These are phyloP conservation scores for Phytophthora cryptogea DNA, from an alignment of 352 stramenopile genomes.

Conservation along the genomic window DNA sequence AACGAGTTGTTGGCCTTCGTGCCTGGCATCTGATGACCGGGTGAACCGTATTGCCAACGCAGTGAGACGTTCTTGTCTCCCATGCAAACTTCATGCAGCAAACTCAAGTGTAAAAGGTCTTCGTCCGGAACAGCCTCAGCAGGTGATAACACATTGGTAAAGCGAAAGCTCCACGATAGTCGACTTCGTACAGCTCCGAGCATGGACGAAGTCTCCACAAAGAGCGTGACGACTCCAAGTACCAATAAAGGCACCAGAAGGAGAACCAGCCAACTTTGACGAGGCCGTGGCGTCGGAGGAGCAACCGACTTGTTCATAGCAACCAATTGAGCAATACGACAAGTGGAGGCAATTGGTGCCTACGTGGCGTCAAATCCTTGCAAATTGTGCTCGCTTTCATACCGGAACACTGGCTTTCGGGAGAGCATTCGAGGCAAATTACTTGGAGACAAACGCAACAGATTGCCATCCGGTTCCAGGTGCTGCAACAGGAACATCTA, in stretches of 20 bases:
- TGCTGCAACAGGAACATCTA: conserved; percentile 1
- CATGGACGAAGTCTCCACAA: conserved; percentile 28
- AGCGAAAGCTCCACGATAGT: conserved; percentile 22
- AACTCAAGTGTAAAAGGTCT: conserved; percentile 38
- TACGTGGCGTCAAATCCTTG: conserved; percentile 23
- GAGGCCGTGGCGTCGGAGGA: conserved; percentile 1
- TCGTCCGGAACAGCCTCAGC: conserved; percentile 25
- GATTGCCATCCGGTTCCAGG: background rate
- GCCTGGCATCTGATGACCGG: conserved; percentile 28
- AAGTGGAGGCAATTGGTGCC: conserved; percentile 21
- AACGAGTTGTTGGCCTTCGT: conserved; percentile 28
- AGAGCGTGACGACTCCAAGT: conserved; percentile 21
- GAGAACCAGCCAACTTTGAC: conserved; percentile 16
- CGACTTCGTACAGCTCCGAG: conserved; percentile 8
- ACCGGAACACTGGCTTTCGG: conserved; percentile 24
- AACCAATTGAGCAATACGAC: conserved; percentile 2
- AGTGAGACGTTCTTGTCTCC: conserved; percentile 28
- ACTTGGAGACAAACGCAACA: background rate
- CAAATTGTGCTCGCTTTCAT: conserved; percentile 28
- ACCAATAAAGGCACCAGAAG: conserved; percentile 26
- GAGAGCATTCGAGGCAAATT: background rate
- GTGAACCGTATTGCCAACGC: conserved; percentile 40
- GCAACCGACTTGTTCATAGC: conserved; percentile 18
- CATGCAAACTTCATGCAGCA: conserved; percentile 40
- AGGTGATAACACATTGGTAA: conserved; percentile 13